These are phyloP conservation scores for Aspergillus sp. DNA, from an alignment of 2,329 filamentous ascomycete species.

Conservation along the genomic window DNA sequence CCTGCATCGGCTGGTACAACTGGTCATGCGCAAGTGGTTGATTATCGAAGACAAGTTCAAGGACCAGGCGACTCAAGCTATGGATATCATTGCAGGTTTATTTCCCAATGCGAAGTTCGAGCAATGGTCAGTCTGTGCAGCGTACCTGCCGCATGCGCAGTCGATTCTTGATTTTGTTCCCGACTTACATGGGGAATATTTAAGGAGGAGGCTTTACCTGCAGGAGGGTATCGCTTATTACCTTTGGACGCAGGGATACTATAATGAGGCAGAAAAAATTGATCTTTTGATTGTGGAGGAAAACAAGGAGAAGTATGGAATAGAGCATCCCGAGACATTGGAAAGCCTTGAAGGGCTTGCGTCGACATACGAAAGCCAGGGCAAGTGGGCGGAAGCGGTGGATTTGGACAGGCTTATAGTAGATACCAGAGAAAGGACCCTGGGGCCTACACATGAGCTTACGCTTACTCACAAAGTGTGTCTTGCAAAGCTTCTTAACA, in stretches of 20 bases:
- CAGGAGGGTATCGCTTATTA: conserved; percentile 9
- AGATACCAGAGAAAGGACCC: neutral
- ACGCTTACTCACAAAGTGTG: conserved; percentile 13
- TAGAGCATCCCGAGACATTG: conserved; percentile 8
- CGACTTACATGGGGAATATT: conserved; percentile 1
- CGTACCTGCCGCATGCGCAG: conserved; percentile 6
- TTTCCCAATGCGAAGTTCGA: conserved; percentile 6
- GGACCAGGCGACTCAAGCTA: conserved; percentile 5
- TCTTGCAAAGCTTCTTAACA: conserved; percentile 10
- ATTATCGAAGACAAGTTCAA: conserved; percentile 5
- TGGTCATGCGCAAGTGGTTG: conserved; percentile 9
- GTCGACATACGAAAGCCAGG: conserved; percentile 6
- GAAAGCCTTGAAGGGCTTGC: conserved; percentile 6
- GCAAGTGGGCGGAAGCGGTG: conserved; percentile 5
- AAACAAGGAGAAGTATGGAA: conserved; percentile 7
- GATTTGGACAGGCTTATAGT: conserved; percentile 1
- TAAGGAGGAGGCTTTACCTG: conserved; percentile 4
- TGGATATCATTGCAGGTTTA: conserved; percentile 4
- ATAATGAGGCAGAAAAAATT: conserved; percentile 6
- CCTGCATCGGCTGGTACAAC: conserved; percentile 7
- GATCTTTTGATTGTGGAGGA: conserved; percentile 6
- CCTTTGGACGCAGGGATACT: conserved; percentile 6
- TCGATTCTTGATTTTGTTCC: conserved; percentile 2
- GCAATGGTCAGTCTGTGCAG: conserved; percentile 5
- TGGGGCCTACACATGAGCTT: conserved; percentile 9